phyloP scores from a whole-genome alignment of 768 basidiomycete species.

The Pleurotus pulmonarius region DNA sequence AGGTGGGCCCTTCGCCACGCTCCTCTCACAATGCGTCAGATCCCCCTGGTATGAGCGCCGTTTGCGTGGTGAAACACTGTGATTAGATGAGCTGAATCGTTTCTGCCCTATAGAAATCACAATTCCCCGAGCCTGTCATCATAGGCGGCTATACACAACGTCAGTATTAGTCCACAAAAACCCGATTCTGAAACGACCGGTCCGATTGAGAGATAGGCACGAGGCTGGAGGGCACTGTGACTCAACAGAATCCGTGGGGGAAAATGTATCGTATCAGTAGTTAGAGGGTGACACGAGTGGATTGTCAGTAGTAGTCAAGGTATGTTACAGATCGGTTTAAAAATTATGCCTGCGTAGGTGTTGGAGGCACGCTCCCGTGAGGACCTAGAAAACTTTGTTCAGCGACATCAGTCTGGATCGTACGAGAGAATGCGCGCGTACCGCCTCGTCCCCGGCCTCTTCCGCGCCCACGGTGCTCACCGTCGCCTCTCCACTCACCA shows the following conservation, averaged over 20 bases:
- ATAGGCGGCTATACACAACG: no score
- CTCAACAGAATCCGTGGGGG: no score
- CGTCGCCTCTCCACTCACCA: conserved; percentile 48
- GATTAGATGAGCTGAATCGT: neutral
- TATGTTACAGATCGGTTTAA: no score
- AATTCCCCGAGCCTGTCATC: neutral
- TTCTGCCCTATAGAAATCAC: neutral
- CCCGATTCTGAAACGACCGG: neutral
- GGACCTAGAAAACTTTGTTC: neutral
- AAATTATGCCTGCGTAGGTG: conserved; percentile 18
- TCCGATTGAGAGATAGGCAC: neutral
- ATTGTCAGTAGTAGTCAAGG: neutral
- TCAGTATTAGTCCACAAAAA: neutral
- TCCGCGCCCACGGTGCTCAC: conserved; percentile 34
- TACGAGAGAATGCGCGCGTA: conserved; percentile 17
- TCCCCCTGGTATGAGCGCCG: neutral
- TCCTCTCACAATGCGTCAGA: neutral
- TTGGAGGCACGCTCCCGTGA: conserved; percentile 10
- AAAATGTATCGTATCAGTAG: neutral
- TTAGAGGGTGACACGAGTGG: neutral
- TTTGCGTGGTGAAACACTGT: neutral
- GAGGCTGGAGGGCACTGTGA: neutral
- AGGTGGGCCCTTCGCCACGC: neutral
- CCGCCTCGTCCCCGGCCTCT: conserved; percentile 42
- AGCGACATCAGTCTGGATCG: neutral